Conservation (phyloP, 257 asterid genomes). For the Paulownia fortunei region DNA sequence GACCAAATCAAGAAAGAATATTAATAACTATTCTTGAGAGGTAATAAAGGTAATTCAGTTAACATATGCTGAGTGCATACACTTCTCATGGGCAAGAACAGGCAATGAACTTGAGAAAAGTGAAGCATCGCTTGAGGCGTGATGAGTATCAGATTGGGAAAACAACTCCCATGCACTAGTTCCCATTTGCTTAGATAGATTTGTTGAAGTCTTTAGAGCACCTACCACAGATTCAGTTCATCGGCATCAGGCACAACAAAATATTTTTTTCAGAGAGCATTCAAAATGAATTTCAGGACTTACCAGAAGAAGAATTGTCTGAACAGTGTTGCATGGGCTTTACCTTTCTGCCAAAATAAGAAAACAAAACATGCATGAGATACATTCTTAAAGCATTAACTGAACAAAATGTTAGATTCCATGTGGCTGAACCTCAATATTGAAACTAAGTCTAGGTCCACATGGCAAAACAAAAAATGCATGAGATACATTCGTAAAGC, state of each 20-base stretch:
- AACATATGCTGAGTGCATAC: constrained; percentile 40
- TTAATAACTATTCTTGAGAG: not conserved
- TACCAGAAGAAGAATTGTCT: not conserved
- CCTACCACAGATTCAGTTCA: constrained; percentile 24
- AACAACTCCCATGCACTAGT: constrained; percentile 43
- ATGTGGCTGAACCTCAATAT: constrained; percentile 12
- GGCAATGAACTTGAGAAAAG: constrained; percentile 71
- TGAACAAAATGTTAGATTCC: not conserved
- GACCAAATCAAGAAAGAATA: constrained; percentile 26
- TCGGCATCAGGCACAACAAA: not conserved
- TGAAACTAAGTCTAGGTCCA: not conserved
- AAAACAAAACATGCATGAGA: constrained; percentile 14
- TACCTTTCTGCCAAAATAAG: not conserved
- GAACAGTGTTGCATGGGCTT: not conserved
- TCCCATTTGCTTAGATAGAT: constrained; percentile 45
- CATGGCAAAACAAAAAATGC: not conserved
- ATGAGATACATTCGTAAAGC: constrained; percentile 9
- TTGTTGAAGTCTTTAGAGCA: constrained; percentile 32
- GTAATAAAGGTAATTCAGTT: not conserved
- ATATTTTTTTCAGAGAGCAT: not conserved
- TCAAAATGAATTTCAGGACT: not conserved
- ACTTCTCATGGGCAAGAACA: constrained; percentile 50
- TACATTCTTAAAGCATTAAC: not conserved
- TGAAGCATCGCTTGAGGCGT: constrained; percentile 50
- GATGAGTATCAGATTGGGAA: constrained; percentile 40